phyloP scores from a whole-genome alignment of 352 stramenopile genomes.

The Globisporangium nodosum region DNA sequence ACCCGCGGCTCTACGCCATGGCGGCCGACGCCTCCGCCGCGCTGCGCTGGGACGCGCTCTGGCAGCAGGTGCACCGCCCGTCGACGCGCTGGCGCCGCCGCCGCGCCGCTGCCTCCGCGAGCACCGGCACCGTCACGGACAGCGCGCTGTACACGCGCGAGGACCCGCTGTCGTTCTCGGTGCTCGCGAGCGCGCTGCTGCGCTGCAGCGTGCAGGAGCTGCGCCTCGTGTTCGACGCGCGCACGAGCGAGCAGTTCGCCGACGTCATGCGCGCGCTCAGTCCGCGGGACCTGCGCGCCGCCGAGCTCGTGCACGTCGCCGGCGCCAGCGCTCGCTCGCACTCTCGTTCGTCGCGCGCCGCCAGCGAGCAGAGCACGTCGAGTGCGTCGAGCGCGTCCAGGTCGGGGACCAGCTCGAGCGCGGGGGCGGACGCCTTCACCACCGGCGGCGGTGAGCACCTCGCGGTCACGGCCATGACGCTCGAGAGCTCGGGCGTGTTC shows the following conservation, averaged over 20 bases:
- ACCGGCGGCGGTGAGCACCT: conserved; percentile 16
- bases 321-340: neutral
- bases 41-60: conserved; percentile 31
- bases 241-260: conserved; percentile 12
- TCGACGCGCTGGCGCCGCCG: conserved; percentile 24
- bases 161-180: conserved; percentile 10
- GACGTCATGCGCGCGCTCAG: conserved; percentile 9
- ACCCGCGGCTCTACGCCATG: conserved; percentile 30
- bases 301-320: conserved; percentile 8
- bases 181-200: conserved; percentile 9
- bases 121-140: conserved; percentile 10
- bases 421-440: neutral
- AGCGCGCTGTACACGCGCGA: conserved; percentile 10
- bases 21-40: conserved; percentile 17
- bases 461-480: conserved; percentile 33
- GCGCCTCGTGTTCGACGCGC: conserved; percentile 10
- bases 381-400: neutral
- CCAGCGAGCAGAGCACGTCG: neutral
- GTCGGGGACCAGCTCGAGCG: conserved; percentile 10
- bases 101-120: neutral
- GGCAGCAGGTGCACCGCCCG: conserved; percentile 10
- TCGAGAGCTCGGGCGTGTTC: conserved; percentile 30
- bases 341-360: neutral
- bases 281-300: neutral
- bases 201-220: conserved; percentile 13